phyloP scores from a whole-genome alignment of 176 grass and related monocot genomes.

The maize (Zea mays) region DNA sequence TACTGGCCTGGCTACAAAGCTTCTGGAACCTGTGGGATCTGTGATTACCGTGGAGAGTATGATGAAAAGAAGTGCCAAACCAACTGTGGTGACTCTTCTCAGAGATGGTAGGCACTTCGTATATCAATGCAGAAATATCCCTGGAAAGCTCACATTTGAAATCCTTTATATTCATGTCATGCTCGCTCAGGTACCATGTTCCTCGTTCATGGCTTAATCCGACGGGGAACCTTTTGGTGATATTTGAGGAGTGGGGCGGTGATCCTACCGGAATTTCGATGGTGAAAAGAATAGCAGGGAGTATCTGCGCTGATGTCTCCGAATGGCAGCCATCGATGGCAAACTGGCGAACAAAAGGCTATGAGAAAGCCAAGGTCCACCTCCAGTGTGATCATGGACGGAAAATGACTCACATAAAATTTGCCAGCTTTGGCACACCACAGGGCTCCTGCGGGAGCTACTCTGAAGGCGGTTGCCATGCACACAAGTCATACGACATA shows the following conservation, averaged over 20 bases:
- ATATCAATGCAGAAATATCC: background rate
- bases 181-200: constrained; percentile 78
- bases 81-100: constrained; percentile 89
- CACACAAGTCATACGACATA: constrained; percentile 87
- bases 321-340: constrained; percentile 96
- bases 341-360: constrained; percentile 80
- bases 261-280: constrained; percentile 74
- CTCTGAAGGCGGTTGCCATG: constrained; percentile 82
- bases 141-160: constrained; percentile 18
- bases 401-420: constrained; percentile 86
- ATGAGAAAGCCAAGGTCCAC: constrained; percentile 78
- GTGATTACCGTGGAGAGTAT: constrained; percentile 83
- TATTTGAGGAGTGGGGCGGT: constrained; percentile 96
- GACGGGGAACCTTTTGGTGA: constrained; percentile 82
- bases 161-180: constrained; percentile 30
- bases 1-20: constrained; percentile 92
- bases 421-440: constrained; percentile 93
- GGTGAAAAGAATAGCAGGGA: constrained; percentile 73
- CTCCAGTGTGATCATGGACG: constrained; percentile 68
- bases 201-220: constrained; percentile 95
- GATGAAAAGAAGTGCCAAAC: constrained; percentile 85
- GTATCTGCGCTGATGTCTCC: constrained; percentile 78
- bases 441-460: constrained; percentile 80
- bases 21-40: constrained; percentile 61
- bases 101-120: constrained; percentile 67